Conservation (phyloP, 1,139 yeast species). For the Hyphopichia fennica region DNA sequence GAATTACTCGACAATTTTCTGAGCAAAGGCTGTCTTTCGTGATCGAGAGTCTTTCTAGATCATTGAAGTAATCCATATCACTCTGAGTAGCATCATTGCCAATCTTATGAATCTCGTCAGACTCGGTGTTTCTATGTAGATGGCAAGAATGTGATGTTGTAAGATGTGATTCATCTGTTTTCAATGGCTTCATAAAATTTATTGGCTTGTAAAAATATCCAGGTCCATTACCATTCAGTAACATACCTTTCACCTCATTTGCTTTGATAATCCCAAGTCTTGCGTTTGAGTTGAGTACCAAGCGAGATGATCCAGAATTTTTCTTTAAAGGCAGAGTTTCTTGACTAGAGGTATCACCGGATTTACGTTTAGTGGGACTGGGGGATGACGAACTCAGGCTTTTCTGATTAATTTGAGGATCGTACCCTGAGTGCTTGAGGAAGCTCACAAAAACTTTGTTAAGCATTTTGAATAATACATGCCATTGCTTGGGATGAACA, state of each 20-base stretch:
- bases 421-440: neutral
- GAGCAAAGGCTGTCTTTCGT: constrained; percentile 3
- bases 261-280: neutral
- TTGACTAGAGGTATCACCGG: neutral
- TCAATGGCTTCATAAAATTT: neutral
- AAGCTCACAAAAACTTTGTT: constrained; percentile 26
- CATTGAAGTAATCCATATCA: neutral
- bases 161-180: neutral
- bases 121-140: neutral
- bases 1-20: constrained; percentile 19
- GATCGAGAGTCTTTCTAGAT: neutral
- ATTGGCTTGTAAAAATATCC: neutral
- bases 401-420: neutral
- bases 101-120: neutral
- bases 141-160: neutral
- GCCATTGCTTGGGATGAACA: constrained; percentile 20
- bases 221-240: neutral
- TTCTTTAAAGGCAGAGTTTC: neutral
- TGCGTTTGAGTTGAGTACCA: neutral
- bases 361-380: constrained; percentile 1
- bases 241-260: neutral
- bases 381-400: neutral
- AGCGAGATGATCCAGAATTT: neutral
- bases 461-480: constrained; percentile 28
- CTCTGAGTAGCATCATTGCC: neutral